phyloP scores from a whole-genome alignment of 495 filamentous ascomycete genomes.

The Aspergillus avenaceus region DNA sequence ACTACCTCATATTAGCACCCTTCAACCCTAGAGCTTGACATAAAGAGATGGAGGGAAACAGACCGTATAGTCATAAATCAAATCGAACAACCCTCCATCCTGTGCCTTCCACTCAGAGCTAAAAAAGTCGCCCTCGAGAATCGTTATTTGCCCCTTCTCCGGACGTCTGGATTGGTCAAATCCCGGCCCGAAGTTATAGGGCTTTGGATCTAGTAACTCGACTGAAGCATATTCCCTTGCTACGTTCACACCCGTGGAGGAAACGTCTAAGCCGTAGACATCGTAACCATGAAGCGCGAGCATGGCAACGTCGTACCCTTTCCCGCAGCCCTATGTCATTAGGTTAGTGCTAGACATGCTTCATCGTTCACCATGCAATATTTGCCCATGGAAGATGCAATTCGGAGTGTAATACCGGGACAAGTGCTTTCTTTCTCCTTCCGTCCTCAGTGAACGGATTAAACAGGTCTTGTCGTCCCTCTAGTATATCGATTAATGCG shows the following conservation, averaged over 20 bases:
- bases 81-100: slow-evolving; percentile 50
- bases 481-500: slow-evolving; percentile 35
- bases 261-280: slow-evolving; percentile 29
- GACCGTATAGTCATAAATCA: slow-evolving; percentile 74
- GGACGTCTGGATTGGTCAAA: not conserved
- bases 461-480: slow-evolving; percentile 19
- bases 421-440: slow-evolving; percentile 27
- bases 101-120: slow-evolving; percentile 47
- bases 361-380: too few species aligned
- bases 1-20: slow-evolving; percentile 12
- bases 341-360: too few species aligned
- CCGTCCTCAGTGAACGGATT: slow-evolving; percentile 14
- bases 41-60: too few species aligned
- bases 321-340: slow-evolving; percentile 35
- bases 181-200: slow-evolving; percentile 3
- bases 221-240: slow-evolving; percentile 17
- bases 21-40: slow-evolving; percentile 13
- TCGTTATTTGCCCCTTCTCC: slow-evolving; percentile 30
- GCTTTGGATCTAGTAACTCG: slow-evolving; percentile 8
- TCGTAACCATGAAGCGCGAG: slow-evolving; percentile 32
- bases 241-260: slow-evolving; percentile 17
- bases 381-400: too few species aligned
- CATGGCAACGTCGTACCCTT: slow-evolving; percentile 33
- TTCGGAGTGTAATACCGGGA: too few species aligned
- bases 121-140: slow-evolving; percentile 63